phyloP scores from a whole-genome alignment of 106 monocot species.

The Phalaenopsis equestris region DNA sequence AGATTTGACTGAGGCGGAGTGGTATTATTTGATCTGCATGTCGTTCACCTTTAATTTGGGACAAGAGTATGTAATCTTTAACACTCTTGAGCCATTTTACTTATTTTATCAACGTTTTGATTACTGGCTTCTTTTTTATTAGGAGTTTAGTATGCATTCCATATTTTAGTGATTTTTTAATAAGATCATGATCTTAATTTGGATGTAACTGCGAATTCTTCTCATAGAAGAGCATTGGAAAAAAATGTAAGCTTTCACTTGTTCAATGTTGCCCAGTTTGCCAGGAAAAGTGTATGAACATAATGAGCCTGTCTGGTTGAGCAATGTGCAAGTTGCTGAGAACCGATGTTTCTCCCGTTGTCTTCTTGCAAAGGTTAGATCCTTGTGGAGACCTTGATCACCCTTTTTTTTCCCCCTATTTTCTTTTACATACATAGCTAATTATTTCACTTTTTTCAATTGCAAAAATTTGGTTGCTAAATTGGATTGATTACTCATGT shows the following conservation, averaged over 20 bases:
- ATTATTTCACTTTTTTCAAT: constrained; percentile 2
- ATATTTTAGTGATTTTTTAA: neutral
- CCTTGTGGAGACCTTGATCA: neutral
- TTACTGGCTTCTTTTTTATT: neutral
- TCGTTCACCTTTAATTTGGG: constrained; percentile 71
- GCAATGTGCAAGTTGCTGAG: constrained; percentile 53
- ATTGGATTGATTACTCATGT: neutral
- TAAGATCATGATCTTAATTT: neutral
- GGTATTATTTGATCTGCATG: constrained; percentile 97
- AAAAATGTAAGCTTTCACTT: neutral
- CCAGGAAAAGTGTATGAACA: constrained; percentile 55
- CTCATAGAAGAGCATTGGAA: neutral
- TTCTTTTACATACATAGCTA: constrained; percentile 1
- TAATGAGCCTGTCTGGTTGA: constrained; percentile 54
- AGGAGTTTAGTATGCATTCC: neutral
- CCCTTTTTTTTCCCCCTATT: neutral
- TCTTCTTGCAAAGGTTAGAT: constrained; percentile 65
- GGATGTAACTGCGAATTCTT: neutral
- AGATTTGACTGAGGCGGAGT: constrained; percentile 74
- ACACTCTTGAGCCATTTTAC: neutral
- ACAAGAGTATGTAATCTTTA: constrained; percentile 42
- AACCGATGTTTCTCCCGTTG: constrained; percentile 56
- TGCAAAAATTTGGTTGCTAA: neutral
- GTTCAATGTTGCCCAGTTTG: constrained; percentile 23
- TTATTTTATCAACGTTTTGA: neutral